A percentile compares a stretch with the other conserved stretches of the same genome.
Evolutionary conservation across 2,329 filamentous ascomycete species (phyloP).

Genomic region (Pestalotiopsis fici): DNA sequence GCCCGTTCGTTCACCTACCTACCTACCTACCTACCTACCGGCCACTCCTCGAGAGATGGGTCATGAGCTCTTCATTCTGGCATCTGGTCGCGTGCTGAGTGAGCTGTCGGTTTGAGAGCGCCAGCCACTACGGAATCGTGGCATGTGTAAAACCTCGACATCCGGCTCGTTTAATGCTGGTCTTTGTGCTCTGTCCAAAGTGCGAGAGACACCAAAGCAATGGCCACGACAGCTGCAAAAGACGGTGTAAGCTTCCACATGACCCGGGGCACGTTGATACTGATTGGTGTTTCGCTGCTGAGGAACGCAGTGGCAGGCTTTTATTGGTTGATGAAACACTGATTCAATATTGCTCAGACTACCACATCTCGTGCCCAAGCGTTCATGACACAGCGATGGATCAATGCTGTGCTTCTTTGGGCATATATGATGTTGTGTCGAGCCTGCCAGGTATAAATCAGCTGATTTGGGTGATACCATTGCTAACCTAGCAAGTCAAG

Average conservation of each 20-base stretch:
- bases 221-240: conserved; percentile 1
- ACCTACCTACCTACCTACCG: too few relatives aligned
- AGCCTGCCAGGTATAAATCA: neutral
- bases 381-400: neutral
- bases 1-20: neutral
- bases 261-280: neutral
- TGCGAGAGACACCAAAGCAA: neutral
- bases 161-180: neutral
- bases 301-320: neutral
- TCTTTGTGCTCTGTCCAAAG: neutral
- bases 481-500: too few relatives aligned
- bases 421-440: neutral
- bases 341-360: neutral
- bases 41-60: neutral
- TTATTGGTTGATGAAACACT: neutral
- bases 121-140: neutral
- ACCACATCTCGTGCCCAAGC: neutral
- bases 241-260: conserved; percentile 1
- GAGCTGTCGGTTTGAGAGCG: neutral
- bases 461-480: too few relatives aligned
- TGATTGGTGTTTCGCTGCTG: neutral
- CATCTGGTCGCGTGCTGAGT: neutral
- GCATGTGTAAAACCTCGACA: neutral
- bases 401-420: neutral
- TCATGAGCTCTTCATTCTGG: neutral